Conservation (phyloP, 75 land plant genomes). For the Larix kaempferi region DNA sequence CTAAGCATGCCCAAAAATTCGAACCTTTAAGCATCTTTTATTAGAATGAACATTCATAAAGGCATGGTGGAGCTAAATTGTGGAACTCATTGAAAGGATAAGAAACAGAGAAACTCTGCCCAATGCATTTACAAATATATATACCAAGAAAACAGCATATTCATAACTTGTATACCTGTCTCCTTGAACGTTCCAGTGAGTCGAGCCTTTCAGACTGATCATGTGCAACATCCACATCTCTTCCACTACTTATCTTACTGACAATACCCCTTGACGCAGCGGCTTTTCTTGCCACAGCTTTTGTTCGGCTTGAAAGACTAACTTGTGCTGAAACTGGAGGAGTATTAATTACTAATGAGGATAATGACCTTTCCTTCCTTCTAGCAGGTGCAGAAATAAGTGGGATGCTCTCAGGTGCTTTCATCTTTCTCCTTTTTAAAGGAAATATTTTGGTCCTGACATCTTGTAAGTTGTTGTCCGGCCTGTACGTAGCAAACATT, state of each 20-base stretch:
- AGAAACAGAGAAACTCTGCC: background rate
- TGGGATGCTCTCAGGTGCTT: constrained; percentile 43
- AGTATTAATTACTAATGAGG: constrained; percentile 71
- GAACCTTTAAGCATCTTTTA: background rate
- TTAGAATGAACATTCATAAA: background rate
- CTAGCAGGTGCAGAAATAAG: constrained; percentile 35
- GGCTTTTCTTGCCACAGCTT: constrained; percentile 44
- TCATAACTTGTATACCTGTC: constrained; percentile 1
- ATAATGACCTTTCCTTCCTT: constrained; percentile 89
- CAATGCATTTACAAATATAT: background rate
- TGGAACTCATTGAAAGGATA: background rate
- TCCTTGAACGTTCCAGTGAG: constrained; percentile 26
- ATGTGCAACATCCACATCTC: constrained; percentile 30
- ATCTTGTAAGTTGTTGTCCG: constrained; percentile 86
- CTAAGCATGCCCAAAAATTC: background rate
- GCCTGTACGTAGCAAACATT: constrained; percentile 32
- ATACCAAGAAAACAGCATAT: constrained; percentile 7
- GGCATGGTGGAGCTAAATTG: background rate
- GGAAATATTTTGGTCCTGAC: constrained; percentile 85
- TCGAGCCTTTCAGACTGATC: constrained; percentile 33
- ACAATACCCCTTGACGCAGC: constrained; percentile 30
- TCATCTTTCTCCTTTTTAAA: constrained; percentile 46
- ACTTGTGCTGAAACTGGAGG: constrained; percentile 52
- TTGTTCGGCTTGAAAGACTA: constrained; percentile 61
- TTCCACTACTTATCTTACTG: constrained; percentile 31